These are phyloP conservation scores for Xylaria acuta DNA, from an alignment of 495 filamentous ascomycete species.

Conservation along the genomic window DNA sequence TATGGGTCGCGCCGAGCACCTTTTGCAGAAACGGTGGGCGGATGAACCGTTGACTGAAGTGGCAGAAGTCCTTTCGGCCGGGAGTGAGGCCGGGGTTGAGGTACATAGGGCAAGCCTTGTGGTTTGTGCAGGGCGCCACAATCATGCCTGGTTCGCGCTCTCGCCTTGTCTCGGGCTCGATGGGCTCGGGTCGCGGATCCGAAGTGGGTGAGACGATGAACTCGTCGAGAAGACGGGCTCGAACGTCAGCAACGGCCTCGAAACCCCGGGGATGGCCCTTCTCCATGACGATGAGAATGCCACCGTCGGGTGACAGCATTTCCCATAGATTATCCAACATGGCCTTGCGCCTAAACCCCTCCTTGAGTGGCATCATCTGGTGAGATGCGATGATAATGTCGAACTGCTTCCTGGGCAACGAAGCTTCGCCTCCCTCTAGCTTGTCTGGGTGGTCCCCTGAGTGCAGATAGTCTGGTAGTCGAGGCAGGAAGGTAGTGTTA, in stretches of 20 bases:
- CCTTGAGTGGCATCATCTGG: conserved; percentile 70
- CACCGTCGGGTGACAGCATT: conserved; percentile 81
- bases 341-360: conserved; percentile 75
- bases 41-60: conserved; percentile 87
- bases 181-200: conserved; percentile 37
- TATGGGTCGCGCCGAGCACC: conserved; percentile 68
- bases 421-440: conserved; percentile 46
- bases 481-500: conserved; percentile 90
- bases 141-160: conserved; percentile 80
- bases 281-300: conserved; percentile 85
- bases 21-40: conserved; percentile 82
- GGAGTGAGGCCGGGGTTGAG: conserved; percentile 65
- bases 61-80: conserved; percentile 87
- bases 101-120: conserved; percentile 88
- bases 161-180: conserved; percentile 39
- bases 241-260: conserved; percentile 85
- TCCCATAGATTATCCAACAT: conserved; percentile 87
- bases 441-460: conserved; percentile 46
- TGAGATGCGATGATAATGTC: conserved; percentile 93
- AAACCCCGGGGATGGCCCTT: conserved; percentile 93
- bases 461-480: conserved; percentile 89
- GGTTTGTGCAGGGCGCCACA: conserved; percentile 94
- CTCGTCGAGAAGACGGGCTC: conserved; percentile 75
- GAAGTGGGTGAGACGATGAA: conserved; percentile 73
- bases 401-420: conserved; percentile 73